Evolutionary conservation across 2,329 filamentous ascomycete species (phyloP), one percentile per base, ranked within the genome.

Genomic region (Hortaea sp.): DNA sequence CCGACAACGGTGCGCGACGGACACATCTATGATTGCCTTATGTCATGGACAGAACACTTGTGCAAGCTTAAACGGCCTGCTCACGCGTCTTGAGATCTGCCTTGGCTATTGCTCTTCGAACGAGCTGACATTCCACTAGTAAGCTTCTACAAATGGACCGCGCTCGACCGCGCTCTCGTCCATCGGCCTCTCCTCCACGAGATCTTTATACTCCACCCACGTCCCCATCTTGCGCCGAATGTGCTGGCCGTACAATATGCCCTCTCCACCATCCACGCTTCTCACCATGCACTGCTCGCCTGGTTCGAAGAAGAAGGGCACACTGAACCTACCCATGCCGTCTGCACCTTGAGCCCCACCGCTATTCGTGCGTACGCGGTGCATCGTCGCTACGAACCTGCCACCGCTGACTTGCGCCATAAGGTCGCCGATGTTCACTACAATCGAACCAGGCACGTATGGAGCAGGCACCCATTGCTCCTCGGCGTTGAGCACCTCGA

Each of bases 301-400:
- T 1, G 69, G 70, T 56, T 72, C 68, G 49, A 72, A 72, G 57
- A 73, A 73, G 54, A 72, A 73, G 1, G 69, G 69, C 29, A 72
- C 66, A 42, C 67, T 70, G 45, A 68, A 69, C 12, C 67, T 56
- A 1, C 63, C 65, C 39, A 56, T 51, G 5, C 58, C 57, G 13
- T 53, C 49, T 12, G 52, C 56, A 10, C 58, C 62, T 11, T 38
- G 39, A 29, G 49, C 27, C 41, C 49, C 29, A 12, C 42, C 49
- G 37, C 29, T 34, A 28, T 43, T 50, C 7, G 45, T 48, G 7
- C 66, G 60, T 2, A 73, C 69, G 2, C 69, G 63, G 57, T 73
- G 70, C 58, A 66, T 66, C 1, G 70, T 73, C 7, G 69, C 69
- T 7, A 69, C 63, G 53, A 71, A 72, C 35, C 60, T 50, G 5